Evolutionary conservation across 257 asterid species (phyloP), one percentile per base, ranked within the genome.

Genomic region (Voacanga thouarsii): DNA sequence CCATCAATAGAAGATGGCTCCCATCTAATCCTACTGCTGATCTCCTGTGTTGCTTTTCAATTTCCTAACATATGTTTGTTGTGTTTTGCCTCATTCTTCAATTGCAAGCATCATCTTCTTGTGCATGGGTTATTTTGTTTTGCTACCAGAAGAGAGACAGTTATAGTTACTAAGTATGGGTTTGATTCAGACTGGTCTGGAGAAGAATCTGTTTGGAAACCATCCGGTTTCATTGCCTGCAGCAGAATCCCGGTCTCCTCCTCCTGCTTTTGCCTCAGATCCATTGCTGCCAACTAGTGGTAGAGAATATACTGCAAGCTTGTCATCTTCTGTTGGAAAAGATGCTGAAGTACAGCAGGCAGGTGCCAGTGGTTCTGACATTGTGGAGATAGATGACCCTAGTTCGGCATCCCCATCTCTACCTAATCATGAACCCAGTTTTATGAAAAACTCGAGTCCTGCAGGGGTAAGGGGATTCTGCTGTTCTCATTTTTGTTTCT

Each of bases 211-310:
- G 85, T 90, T 95, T 77, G 98, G 99, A 30, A 91, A 90, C 82
- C 95, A 90, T 87, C 97, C 96, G 37, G 94, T 93, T 81, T 81
- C 92, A 43, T 77, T 88, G 71, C 84, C 87, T 28, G 91, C 85
- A 75, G 64, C 87, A 63, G 99, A 95, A 71, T 63, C 95, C 56
- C 87, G 88, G 79, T 80, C 84, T 84, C 96, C 98, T 37, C 96
- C 97, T 66, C 97, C 92, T 79, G 97, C 97, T 67, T 92, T 94
- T 90, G 84, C 94, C 74, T 86, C 97, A 26, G 94, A 90, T 75
- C 97, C 99, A 23, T 82, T 90, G 76, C 69, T 82, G 72, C 87
- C 80, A 39, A 63, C 76, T 66, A 79, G 81, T 45, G 79, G 74
- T 72, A 91, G 85, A 69, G 86, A 82, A 61, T 85, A 85, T 80